Evolutionary conservation across 805 yeast species (phyloP).

Genomic region (Candida glaebosa): DNA sequence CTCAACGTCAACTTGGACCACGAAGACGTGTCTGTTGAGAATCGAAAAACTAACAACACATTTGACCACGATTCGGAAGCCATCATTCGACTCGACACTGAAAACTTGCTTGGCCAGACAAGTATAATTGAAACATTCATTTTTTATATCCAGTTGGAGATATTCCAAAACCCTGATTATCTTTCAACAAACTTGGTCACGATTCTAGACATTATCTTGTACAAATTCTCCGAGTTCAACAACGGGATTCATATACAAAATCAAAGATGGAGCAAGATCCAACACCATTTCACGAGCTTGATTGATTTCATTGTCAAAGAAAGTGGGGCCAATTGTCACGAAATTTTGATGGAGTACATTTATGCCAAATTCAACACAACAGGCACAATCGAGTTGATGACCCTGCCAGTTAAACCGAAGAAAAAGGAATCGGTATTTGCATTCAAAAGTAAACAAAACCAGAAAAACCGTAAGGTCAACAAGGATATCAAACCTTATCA

Average conservation of each 20-base stretch:
- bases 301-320: conserved; percentile 32
- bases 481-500: conserved; percentile 24
- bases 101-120: conserved; percentile 21
- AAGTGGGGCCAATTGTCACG: conserved; percentile 36
- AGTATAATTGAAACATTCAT: conserved; percentile 33
- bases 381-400: not conserved
- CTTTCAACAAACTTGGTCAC: conserved; percentile 22
- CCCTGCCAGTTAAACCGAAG: not conserved
- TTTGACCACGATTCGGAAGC: conserved; percentile 26
- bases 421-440: conserved; percentile 1
- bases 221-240: conserved; percentile 25
- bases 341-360: conserved; percentile 29
- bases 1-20: conserved; percentile 16
- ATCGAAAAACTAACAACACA: conserved; percentile 19
- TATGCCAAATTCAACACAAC: conserved; percentile 23
- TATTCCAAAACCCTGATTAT: conserved; percentile 36
- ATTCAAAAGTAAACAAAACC: not conserved
- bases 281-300: conserved; percentile 27
- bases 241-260: conserved; percentile 19
- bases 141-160: conserved; percentile 37
- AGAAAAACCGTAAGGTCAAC: conserved; percentile 5
- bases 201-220: conserved; percentile 28
- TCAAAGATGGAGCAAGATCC: conserved; percentile 27
- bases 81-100: conserved; percentile 17
- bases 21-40: conserved; percentile 12